Evolutionary conservation across 306 rosid species (phyloP).

Genomic region (Prosopis cineraria): DNA sequence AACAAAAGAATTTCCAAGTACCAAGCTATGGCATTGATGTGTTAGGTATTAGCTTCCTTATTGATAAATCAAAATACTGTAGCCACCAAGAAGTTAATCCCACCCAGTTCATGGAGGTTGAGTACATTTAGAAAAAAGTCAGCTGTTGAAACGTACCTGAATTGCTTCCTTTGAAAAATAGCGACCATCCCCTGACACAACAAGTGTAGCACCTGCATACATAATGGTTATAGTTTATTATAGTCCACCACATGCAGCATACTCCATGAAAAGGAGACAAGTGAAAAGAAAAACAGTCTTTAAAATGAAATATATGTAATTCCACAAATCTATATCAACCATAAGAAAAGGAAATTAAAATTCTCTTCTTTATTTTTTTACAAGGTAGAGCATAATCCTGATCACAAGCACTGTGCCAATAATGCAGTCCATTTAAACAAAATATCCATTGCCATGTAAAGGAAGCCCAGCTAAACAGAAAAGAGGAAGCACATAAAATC

Average conservation of each 20-base stretch:
- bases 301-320: not conserved
- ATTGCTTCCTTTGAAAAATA: constrained; percentile 87
- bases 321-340: not conserved
- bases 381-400: not conserved
- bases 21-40: not conserved
- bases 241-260: constrained; percentile 19
- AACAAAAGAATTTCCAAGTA: constrained; percentile 21
- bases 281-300: constrained; percentile 6
- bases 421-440: not conserved
- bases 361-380: not conserved
- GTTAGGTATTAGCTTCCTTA: not conserved
- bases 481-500: not conserved
- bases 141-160: constrained; percentile 55
- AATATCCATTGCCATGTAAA: not conserved
- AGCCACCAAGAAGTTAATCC: not conserved
- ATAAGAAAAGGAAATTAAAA: not conserved
- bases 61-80: constrained; percentile 7
- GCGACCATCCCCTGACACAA: constrained; percentile 99
- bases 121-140: not conserved
- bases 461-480: not conserved
- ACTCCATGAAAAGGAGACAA: constrained; percentile 12
- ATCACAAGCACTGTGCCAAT: not conserved
- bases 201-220: constrained; percentile 80
- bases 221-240: constrained; percentile 21
- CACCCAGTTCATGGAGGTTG: not conserved